Percentiles rank a stretch among this genome's conserved stretches.
phyloP scores from a whole-genome alignment of 176 grass and related monocot species.

The Musa itinerans region DNA sequence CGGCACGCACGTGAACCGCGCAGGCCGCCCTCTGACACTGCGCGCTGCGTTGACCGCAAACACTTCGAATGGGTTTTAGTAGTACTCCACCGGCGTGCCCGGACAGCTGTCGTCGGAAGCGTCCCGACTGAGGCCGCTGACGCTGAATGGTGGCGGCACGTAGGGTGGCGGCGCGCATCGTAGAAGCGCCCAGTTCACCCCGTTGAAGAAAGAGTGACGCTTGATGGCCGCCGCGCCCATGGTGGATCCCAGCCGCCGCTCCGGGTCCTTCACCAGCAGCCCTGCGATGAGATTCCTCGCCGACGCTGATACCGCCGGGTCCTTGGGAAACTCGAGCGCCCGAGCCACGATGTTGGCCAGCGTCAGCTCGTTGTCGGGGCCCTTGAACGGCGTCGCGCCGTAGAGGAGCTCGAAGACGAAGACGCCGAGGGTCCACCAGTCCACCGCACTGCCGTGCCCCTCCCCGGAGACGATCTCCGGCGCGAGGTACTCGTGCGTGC shows the following conservation, averaged over 20 bases:
- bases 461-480: constrained; percentile 95
- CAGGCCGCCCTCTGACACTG: too few species aligned
- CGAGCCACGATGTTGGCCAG: constrained; percentile 88
- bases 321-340: constrained; percentile 88
- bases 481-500: constrained; percentile 89
- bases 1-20: too few species aligned
- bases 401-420: constrained; percentile 95
- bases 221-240: constrained; percentile 79
- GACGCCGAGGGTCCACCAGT: constrained; percentile 95
- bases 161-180: constrained; percentile 57
- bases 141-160: constrained; percentile 44
- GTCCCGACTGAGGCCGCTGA: neutral
- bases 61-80: constrained; percentile 20
- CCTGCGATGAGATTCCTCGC: constrained; percentile 51
- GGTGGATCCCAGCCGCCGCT: constrained; percentile 45
- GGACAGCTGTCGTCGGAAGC: constrained; percentile 33
- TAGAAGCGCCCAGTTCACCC: constrained; percentile 87
- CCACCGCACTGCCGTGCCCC: constrained; percentile 82
- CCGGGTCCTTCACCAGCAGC: constrained; percentile 75
- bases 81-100: constrained; percentile 43
- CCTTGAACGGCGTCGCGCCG: constrained; percentile 77
- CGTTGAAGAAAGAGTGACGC: constrained; percentile 64
- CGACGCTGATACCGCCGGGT: constrained; percentile 39
- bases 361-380: constrained; percentile 76
- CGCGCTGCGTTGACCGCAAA: neutral